Base-by-base conservation (phyloP, 2,329 filamentous ascomycete species). In the Trichoderma koningii region DNA sequence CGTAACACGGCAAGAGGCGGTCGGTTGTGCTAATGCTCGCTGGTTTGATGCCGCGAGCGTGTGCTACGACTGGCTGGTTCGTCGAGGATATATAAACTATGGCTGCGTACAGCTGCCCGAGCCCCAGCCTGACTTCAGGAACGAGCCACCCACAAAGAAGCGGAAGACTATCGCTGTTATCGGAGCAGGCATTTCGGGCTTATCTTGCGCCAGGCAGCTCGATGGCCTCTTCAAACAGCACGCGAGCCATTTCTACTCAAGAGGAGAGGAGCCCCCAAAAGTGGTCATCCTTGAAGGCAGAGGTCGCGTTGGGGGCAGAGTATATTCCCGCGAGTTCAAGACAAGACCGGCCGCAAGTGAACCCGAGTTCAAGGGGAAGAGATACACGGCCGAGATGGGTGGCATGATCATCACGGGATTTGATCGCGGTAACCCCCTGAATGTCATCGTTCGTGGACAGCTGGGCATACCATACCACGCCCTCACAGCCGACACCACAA, bases 351-450 rank as follows among this genome's bases (percentile, higher is more conserved):
- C 64, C 73, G 81, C 73, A 77, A 78, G 69, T 70, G 87, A 73
- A 78, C 82, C 74, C 71, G 81, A 69, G 74, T 77, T 85, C 83
- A 75, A 85, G 78, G 83, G 81, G 9, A 84, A 82, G 67, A 81
- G 87, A 57, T 90, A 89, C 73, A 98, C 93, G 21, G 95, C 92
- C 38, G 95, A 99, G 76, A 96, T 97, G 88, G 95, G 95, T 30
- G 95, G 94, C 63, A 97, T 99, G 83, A 98, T 99, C 66, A 93
- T 99, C 67, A 97, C 96, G 41, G 95, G 95, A 0, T 99, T 98
- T 74, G 93, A 98, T 70, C 87, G 92, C 69, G 96, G 96, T 19
- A 99, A 99, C 71, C 95, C 95, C 5, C 80, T 99, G 70, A 96
- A 97, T 74, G 87, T 93, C 55, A 87, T 99, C 66, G 88, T 99